Percentiles rank a stretch among this genome's conserved stretches.
These are phyloP conservation scores for Lactarius psammicola DNA, from an alignment of 768 basidiomycete genomes.

Conservation along the genomic window DNA sequence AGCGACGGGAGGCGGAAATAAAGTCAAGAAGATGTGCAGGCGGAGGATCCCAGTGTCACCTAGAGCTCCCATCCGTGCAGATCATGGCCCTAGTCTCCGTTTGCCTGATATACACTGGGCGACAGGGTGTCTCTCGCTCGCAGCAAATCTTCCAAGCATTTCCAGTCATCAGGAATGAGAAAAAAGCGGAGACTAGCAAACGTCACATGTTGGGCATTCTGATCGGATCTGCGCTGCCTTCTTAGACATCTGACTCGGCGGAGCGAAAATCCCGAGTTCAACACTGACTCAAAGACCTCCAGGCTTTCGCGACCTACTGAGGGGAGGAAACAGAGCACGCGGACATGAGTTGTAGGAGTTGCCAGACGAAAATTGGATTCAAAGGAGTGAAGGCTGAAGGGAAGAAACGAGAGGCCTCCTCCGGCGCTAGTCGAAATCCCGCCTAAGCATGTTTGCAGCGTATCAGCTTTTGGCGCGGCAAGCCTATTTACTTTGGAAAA, in stretches of 20 bases:
- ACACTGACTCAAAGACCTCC: neutral
- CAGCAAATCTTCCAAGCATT: neutral
- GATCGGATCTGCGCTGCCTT: conserved; percentile 24
- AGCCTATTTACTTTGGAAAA: conserved; percentile 8
- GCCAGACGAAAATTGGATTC: neutral
- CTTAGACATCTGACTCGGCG: conserved; percentile 13
- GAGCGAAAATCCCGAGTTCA: conserved; percentile 13
- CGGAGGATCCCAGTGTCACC: neutral
- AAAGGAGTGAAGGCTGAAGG: neutral
- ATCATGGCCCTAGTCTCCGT: neutral
- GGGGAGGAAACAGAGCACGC: neutral
- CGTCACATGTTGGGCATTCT: neutral
- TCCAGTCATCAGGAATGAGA: neutral
- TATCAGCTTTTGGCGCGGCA: neutral
- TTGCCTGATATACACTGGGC: neutral
- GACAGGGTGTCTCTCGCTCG: no score
- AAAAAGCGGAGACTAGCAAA: conserved; percentile 4
- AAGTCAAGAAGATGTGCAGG: neutral
- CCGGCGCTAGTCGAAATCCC: conserved; percentile 13
- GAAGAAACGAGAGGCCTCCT: conserved; percentile 5
- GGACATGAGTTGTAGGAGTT: neutral
- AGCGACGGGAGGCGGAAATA: conserved; percentile 3
- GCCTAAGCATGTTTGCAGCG: neutral
- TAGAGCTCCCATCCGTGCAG: neutral
- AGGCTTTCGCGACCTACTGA: neutral